Evolutionary conservation across 1,284 basidiomycete species (phyloP), one percentile per base, ranked within the genome.

Genomic region (Sphagnurus paluster): DNA sequence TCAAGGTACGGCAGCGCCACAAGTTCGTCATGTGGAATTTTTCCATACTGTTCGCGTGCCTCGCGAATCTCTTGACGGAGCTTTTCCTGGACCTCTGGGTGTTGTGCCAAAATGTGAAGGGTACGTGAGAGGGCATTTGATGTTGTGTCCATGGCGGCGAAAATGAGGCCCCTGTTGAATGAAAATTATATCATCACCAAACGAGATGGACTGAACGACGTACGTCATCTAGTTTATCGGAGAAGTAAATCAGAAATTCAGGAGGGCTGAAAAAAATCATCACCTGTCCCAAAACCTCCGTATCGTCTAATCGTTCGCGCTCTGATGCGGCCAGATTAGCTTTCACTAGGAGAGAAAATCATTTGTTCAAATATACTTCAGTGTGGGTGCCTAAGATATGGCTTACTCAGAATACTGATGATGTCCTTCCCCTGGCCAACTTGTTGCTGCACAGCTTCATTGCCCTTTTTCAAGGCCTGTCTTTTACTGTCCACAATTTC

Each of bases 381-480:
- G n/a, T n/a, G n/a, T n/a, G n/a, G n/a, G n/a, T n/a, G 11, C 6
- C 6, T 7, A 26, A 10, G 14, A 10, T 4, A 13, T n/a, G n/a
- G 58, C 69, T 20, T 52, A 73, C 74, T 61, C 9, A 78, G 55
- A 41, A 72, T 65, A 45, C 72, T 77, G 41, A 78, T 65, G 37
- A 78, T 68, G 56, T 78, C 75, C 39, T 72, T 74, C 14, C 68
- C 71, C 26, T 55, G 56, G 1, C 64, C 67, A 25, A 70, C 52
- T 39, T 72, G 66, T 6, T 56, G 48, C 7, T 50, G 34, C 0
- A 69, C 48, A 7, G 57, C 63, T 11, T 67, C 62, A 24, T 72
- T 65, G 0, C 68, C 69, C 41, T 60, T 55, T 21, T 52, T 55
- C 5, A 76, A 46, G 1, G 67, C 67, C 14, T 46, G 54, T 55